Conservation (phyloP, 1,284 basidiomycete genomes). For the Papiliotrema nemorosa region DNA sequence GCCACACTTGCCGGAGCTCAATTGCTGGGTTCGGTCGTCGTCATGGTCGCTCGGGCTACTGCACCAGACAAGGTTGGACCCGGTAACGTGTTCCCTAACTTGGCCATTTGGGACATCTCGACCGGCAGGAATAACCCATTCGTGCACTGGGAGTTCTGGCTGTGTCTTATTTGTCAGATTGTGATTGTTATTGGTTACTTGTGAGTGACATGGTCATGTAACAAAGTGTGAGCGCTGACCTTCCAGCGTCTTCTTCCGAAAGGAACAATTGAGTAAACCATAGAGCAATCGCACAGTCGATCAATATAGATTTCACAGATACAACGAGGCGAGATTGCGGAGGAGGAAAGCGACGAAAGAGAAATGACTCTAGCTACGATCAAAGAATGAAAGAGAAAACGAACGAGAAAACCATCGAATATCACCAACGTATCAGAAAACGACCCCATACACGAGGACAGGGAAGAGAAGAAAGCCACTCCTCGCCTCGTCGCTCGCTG, state of each 20-base stretch:
- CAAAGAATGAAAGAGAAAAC: background rate
- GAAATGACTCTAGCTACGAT: background rate
- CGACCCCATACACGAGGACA: background rate
- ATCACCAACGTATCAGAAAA: background rate
- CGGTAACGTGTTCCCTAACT: conserved; percentile 84
- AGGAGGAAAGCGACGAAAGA: background rate
- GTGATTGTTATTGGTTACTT: conserved; percentile 86
- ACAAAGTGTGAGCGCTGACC: background rate
- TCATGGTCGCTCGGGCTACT: conserved; percentile 50
- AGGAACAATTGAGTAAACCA: conserved; percentile 48
- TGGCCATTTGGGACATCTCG: conserved; percentile 79
- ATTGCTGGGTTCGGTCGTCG: conserved; percentile 48
- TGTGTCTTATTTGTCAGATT: conserved; percentile 63
- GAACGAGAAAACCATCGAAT: background rate
- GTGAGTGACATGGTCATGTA: conserved; percentile 1
- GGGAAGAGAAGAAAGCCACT: too few species aligned
- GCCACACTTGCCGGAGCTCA: conserved; percentile 85
- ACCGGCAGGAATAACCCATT: conserved; percentile 46
- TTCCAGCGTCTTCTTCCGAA: conserved; percentile 65
- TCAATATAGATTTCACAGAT: background rate
- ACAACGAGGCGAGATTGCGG: background rate
- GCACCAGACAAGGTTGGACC: conserved; percentile 62
- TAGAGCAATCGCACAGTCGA: conserved; percentile 11
- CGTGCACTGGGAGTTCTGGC: conserved; percentile 66
- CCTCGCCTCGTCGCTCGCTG: too few species aligned